These are phyloP conservation scores for Rosa lucieae DNA, from an alignment of 306 rosid genomes.

Conservation along the genomic window DNA sequence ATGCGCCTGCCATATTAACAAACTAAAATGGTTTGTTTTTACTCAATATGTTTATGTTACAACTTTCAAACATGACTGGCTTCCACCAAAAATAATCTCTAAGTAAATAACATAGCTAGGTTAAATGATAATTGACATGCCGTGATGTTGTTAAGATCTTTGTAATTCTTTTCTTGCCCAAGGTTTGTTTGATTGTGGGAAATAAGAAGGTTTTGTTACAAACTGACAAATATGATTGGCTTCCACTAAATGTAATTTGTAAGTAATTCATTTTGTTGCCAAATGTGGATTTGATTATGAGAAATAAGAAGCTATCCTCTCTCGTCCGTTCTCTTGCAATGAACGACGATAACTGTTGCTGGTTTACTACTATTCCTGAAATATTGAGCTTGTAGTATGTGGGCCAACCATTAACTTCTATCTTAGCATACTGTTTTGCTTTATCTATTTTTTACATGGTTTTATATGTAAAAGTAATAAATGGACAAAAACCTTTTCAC, in stretches of 20 bases:
- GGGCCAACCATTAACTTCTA: background rate
- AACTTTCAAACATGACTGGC: background rate
- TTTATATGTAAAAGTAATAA: background rate
- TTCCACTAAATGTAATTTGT: background rate
- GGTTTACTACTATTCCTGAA: background rate
- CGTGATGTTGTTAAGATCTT: background rate
- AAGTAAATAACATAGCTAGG: background rate
- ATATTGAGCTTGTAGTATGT: background rate
- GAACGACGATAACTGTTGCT: background rate
- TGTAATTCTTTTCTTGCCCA: background rate
- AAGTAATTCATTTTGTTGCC: background rate
- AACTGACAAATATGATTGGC: background rate
- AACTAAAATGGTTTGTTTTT: background rate
- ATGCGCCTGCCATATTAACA: background rate
- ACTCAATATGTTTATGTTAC: background rate
- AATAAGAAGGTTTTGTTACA: background rate
- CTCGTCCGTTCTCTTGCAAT: background rate
- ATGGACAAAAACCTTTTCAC: background rate
- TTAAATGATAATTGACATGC: background rate
- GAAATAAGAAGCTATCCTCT: background rate
- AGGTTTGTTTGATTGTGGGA: background rate
- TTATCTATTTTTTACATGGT: background rate
- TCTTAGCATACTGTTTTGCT: background rate
- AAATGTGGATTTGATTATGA: background rate
- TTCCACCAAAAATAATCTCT: background rate